Evolutionary conservation across 2,329 filamentous ascomycete genomes (phyloP), one percentile per base, ranked within the genome.

Genomic region (Fusarium pilosicola): DNA sequence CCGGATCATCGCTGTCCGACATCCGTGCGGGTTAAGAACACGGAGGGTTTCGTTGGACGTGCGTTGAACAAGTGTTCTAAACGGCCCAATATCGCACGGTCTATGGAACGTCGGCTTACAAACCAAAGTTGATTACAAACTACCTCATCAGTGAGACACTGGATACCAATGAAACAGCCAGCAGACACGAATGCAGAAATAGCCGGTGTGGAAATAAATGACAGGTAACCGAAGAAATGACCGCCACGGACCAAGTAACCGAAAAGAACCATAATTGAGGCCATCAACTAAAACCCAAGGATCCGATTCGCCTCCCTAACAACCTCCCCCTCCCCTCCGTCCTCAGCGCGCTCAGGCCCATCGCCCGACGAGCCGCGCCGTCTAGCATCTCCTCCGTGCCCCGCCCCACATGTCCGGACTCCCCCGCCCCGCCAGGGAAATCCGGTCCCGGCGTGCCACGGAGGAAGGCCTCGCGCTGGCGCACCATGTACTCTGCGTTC

Each of bases 391-490:
- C 79, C 52, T 82, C 82, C 3, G 83, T 84, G 4, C 86, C 85
- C 26, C 88, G 81, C 18, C 82, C 86, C 38, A 86, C 76, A 69
- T 90, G 89, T 26, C 81, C 81, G 22, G 85, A 83, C 81, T 95
- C 93, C 10, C 93, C 93, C 57, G 87, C 84, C 1, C 93, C 93
- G 4, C 91, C 91, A 0, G 92, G 92, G 78, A 94, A 94, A 75
- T 94, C 92, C 36, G 91, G 91, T 0, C 87, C 89, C 1, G 91
- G 92, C 0, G 87, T 89, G 9, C 94, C 95, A 1, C 84, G 79
- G 6, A 92, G 81, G 75, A 96, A 96, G 1, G 90, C 88, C n/a
- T 89, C 85, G 26, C 92, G 88, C 83, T 97, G 94, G 22, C 89
- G 87, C 4, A 83, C 86, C 3, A 96, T 85, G 79, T 95, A 96